Evolutionary conservation across 768 basidiomycete species (phyloP), one percentile per base, ranked within the genome.

Genomic region (Serendipita indica): DNA sequence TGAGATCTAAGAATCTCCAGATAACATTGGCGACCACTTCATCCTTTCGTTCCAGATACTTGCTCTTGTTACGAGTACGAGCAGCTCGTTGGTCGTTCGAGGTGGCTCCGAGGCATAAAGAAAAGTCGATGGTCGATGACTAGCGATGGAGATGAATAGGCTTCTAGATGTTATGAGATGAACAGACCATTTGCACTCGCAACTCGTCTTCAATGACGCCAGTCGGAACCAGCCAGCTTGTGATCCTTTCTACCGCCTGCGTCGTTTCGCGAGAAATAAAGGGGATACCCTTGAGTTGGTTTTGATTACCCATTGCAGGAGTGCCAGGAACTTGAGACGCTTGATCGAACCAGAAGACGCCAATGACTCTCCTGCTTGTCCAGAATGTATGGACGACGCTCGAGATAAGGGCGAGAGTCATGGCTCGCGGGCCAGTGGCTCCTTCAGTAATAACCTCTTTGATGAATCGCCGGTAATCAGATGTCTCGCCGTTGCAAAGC

Each of bases 41-140:
- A 65, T 99, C 96, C 73, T 98, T 98, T 74, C 96, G 97, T 61
- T 98, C 94, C 27, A 99, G 76, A n/a, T 69, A 66, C 59, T 63
- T 63, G 25, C 57, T 56, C 72, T 83, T 86, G 37, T 77, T 75
- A 69, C 85, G 86, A 49, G 94, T 98, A 39, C 90, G 82, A 37
- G 72, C 69, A 0, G 96, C 92, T 20, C 86, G 76, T 64, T 83
- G 83, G 58, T 93, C 89, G 39, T 80, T 75, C 41, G 79, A 77
- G 27, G 93, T 92, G 35, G 94, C 93, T 25, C 94, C 93, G 49
- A 99, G 75, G 68, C 93, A 97, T 33, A 99, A 73, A 28, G 86
- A 83, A 65, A 99, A 90, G 71, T 99, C 94, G 67, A 98, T 97
- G 12, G 94, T 99, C 0, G 94, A 88, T 4, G 94, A 97, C 92